Evolutionary conservation across 2,329 filamentous ascomycete genomes (phyloP).

Genomic region (Colletotrichum coccodes): DNA sequence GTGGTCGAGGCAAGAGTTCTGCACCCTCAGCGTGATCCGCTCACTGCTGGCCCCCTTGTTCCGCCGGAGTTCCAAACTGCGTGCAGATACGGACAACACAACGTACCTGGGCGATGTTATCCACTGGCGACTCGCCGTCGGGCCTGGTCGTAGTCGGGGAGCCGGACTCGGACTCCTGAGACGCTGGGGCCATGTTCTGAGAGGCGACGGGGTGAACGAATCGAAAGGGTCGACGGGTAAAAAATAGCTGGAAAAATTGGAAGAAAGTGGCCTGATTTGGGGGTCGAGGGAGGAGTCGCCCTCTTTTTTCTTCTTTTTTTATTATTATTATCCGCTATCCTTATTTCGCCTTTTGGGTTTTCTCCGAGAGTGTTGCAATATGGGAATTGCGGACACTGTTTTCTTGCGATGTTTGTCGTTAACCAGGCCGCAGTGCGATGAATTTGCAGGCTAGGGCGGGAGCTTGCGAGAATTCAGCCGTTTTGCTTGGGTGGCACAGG

Average conservation of each 20-base stretch:
- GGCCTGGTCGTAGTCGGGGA: slow-evolving; percentile 30
- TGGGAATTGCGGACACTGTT: slow-evolving; percentile 27
- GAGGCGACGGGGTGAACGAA: slow-evolving; percentile 22
- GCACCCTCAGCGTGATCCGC: slow-evolving; percentile 8
- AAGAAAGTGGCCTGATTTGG: slow-evolving; percentile 31
- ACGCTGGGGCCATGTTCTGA: slow-evolving; percentile 31
- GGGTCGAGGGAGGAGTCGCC: slow-evolving; percentile 21
- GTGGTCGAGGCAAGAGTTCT: slow-evolving; percentile 15
- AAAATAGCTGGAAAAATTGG: slow-evolving; percentile 6
- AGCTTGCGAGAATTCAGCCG: background rate
- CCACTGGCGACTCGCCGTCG: slow-evolving; percentile 28
- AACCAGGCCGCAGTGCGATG: slow-evolving; percentile 1
- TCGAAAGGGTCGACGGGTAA: slow-evolving; percentile 7
- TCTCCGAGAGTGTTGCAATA: slow-evolving; percentile 12
- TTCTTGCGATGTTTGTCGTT: slow-evolving; percentile 4
- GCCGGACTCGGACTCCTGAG: slow-evolving; percentile 29
- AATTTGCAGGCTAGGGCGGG: slow-evolving; percentile 5
- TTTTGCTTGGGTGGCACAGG: background rate
- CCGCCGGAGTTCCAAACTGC: slow-evolving; percentile 7
- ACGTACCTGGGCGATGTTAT: slow-evolving; percentile 34
- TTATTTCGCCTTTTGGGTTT: background rate
- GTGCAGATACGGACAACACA: slow-evolving; percentile 19
- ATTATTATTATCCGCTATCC: background rate
- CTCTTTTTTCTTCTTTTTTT: too few species aligned
- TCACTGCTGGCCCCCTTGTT: slow-evolving; percentile 6